Base-by-base conservation (phyloP, 768 basidiomycete genomes). In the Ramaria sp. region DNA sequence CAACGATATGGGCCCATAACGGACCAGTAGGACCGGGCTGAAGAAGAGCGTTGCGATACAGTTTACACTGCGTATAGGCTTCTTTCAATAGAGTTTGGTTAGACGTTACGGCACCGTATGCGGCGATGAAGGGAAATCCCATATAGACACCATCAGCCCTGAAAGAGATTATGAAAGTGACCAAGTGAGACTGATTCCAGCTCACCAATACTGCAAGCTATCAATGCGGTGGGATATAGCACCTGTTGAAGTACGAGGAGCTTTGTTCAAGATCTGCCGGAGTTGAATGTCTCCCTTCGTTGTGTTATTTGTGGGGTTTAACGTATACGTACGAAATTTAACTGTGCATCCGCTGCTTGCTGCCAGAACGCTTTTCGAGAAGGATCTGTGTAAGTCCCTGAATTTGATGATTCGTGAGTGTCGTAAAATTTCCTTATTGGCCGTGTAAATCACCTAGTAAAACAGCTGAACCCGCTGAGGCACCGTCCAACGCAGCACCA, bases 121-220 rank as follows among this genome's bases (percentile, higher is more conserved):
- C 69, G 20, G 73, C 72, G 32, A 75, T 63, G 61, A 70, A 75
- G 9, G 73, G 73, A 22, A 71, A 71, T 1, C 69, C 73, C 72
- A 73, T 73, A 59, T 67, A 73, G 0, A 73, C 66, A 16, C 62
- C 66, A 56, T 71, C 69, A 25, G 70, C 65, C 69, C 67, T 68
- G 32, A 13, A 6, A 27, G 13, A 43, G 52, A 53, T n/a, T 9
- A 32, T 30, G 16, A 34, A 55, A 9, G 45, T 44, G 56, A 28
- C 48, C 13, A 32, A 54, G 10, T 34, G 37, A 7, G 43, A 50
- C 32, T 55, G 53, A 50, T 13, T 16, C 13, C 18, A 37, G 48
- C 62, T 18, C 28, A 62, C 65, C 65, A 72, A 55, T 67, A 64
- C 58, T 71, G 69, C 39, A 58, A 57, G 48, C 64, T 56, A 45